phyloP scores from a whole-genome alignment of 106 monocot genomes.

The Dioscorea zingiberensis region DNA sequence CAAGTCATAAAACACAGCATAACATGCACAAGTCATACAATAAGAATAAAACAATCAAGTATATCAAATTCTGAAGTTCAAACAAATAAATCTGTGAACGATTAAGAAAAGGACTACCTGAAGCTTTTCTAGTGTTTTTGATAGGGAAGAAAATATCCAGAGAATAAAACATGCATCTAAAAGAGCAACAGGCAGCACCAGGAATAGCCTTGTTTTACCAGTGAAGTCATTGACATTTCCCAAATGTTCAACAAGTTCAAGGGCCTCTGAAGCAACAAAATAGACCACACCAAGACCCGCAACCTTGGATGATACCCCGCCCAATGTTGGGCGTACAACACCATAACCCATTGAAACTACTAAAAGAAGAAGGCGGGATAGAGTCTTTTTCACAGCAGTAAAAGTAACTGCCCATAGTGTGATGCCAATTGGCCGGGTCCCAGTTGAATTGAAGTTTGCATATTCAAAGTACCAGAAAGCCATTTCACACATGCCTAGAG shows the following conservation, averaged over 20 bases:
- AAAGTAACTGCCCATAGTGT: slow-evolving; percentile 95
- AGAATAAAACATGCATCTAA: slow-evolving; percentile 91
- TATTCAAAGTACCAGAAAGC: slow-evolving; percentile 99
- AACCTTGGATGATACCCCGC: slow-evolving; percentile 77
- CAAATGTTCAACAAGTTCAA: slow-evolving; percentile 96
- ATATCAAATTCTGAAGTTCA: neutral
- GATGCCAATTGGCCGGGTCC: slow-evolving; percentile 82
- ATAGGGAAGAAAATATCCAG: slow-evolving; percentile 98
- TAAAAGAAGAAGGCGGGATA: slow-evolving; percentile 86
- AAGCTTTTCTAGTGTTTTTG: slow-evolving; percentile 90
- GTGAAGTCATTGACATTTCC: slow-evolving; percentile 97
- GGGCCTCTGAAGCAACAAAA: slow-evolving; percentile 89
- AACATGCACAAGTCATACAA: neutral
- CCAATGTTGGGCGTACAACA: slow-evolving; percentile 73
- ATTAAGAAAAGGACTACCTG: slow-evolving; percentile 52
- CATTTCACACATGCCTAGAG: slow-evolving; percentile 99
- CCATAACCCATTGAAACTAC: slow-evolving; percentile 99
- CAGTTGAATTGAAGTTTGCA: slow-evolving; percentile 91
- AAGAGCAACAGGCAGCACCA: slow-evolving; percentile 86
- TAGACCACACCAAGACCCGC: slow-evolving; percentile 74
- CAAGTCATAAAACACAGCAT: too few relatives aligned
- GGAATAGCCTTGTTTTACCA: slow-evolving; percentile 85
- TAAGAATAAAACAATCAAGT: neutral
- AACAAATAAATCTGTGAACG: neutral
- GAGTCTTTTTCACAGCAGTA: slow-evolving; percentile 90